Conservation (phyloP, 1,284 basidiomycete species). For the Irpex sp. region DNA sequence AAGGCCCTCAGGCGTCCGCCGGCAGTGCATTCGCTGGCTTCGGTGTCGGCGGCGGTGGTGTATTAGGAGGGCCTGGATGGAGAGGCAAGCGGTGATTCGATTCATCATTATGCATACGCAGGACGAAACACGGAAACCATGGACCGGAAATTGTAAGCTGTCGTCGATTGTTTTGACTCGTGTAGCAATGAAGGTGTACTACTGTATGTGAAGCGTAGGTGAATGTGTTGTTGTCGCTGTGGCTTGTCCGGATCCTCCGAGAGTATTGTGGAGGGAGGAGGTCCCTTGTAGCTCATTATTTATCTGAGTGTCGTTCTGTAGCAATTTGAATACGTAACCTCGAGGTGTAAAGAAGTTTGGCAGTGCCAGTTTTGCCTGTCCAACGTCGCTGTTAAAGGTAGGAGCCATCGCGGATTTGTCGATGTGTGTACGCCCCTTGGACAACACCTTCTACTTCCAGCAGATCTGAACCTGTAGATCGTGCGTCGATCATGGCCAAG, state of each 20-base stretch:
- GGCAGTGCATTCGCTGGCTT: conserved; percentile 33
- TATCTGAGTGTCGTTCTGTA: not conserved
- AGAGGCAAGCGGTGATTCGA: conserved; percentile 20
- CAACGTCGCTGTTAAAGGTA: too few species aligned
- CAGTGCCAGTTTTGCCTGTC: too few species aligned
- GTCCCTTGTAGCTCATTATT: not conserved
- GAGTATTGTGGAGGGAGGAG: not conserved
- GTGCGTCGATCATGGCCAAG: too few species aligned
- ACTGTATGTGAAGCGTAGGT: too few species aligned
- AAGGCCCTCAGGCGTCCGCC: conserved; percentile 20
- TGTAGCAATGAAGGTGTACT: too few species aligned
- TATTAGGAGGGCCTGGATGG: conserved; percentile 27
- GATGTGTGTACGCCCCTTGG: too few species aligned
- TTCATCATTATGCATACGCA: not conserved
- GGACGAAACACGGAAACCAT: not conserved
- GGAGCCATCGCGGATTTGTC: too few species aligned
- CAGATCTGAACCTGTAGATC: too few species aligned
- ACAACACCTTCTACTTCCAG: too few species aligned
- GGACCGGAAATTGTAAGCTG: not conserved
- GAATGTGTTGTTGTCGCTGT: too few species aligned
- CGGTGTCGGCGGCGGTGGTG: conserved; percentile 29
- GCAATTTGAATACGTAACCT: not conserved
- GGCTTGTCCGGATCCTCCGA: too few species aligned
- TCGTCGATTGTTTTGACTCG: not conserved
- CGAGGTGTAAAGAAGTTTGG: too few species aligned